phyloP scores from a whole-genome alignment of 2,329 filamentous ascomycete genomes.

The Neonectria coccinea region DNA sequence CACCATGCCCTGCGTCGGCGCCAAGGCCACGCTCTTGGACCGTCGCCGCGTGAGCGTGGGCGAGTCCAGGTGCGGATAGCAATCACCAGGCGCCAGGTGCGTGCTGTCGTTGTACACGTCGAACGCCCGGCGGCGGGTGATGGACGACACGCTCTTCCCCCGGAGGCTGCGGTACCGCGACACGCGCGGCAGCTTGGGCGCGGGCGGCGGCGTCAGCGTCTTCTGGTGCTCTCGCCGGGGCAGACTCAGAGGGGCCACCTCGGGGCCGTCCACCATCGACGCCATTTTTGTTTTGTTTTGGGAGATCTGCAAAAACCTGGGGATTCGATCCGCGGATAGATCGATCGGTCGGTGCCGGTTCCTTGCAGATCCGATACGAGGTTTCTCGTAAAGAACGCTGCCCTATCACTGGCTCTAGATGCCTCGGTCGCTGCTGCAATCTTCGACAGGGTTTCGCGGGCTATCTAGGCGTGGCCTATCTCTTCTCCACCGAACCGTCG shows the following conservation, averaged over 20 bases:
- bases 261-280: conserved; percentile 25
- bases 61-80: conserved; percentile 43
- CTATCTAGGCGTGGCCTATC: conserved; percentile 1
- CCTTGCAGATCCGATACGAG: conserved; percentile 29
- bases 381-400: background rate
- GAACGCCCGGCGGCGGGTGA: conserved; percentile 41
- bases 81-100: conserved; percentile 35
- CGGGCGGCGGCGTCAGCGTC: conserved; percentile 36
- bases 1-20: background rate
- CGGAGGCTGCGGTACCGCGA: conserved; percentile 51
- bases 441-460: conserved; percentile 20
- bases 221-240: conserved; percentile 29
- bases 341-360: conserved; percentile 8
- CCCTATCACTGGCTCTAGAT: conserved; percentile 17
- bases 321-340: conserved; percentile 3
- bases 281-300: conserved; percentile 10
- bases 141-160: conserved; percentile 51
- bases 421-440: conserved; percentile 14
- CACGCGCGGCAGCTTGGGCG: conserved; percentile 18
- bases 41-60: conserved; percentile 38
- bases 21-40: conserved; percentile 44
- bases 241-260: conserved; percentile 21
- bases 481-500: conserved; percentile 25
- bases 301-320: conserved; percentile 7
- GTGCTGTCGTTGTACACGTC: conserved; percentile 43